These are phyloP conservation scores for Xylaria hypoxylon DNA, from an alignment of 2,329 filamentous ascomycete genomes.

Conservation along the genomic window DNA sequence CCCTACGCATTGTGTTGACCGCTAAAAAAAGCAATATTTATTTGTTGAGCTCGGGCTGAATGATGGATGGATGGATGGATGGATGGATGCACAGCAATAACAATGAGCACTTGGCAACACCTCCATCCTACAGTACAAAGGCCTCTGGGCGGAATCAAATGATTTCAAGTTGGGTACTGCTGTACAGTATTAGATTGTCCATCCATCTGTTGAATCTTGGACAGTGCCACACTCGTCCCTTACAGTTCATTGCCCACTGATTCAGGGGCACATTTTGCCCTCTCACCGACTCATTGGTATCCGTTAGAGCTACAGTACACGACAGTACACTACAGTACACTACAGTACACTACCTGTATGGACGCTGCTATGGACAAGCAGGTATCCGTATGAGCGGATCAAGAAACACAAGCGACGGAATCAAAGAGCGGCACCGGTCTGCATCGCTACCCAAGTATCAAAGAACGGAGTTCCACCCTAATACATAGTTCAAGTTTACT, in stretches of 20 bases:
- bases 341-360: too few species aligned
- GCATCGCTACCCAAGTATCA: slow-evolving; percentile 25
- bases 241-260: too few species aligned
- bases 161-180: background rate
- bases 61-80: too few species aligned
- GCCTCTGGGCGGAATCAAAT: background rate
- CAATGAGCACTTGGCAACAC: slow-evolving; percentile 1
- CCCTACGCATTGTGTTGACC: background rate
- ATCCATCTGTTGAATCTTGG: background rate
- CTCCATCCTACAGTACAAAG: background rate
- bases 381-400: background rate
- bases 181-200: background rate
- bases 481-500: background rate
- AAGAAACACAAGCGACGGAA: background rate
- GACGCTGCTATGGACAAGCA: background rate
- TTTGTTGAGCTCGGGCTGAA: slow-evolving; percentile 10
- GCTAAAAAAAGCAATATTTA: slow-evolving; percentile 12
- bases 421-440: slow-evolving; percentile 11
- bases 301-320: background rate
- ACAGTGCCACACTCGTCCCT: too few species aligned
- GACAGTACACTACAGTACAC: too few species aligned
- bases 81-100: background rate
- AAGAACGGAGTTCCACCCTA: background rate
- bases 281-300: too few species aligned
- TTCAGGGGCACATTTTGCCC: too few species aligned